phyloP scores from a whole-genome alignment of 164 flowering plant genomes.

The Vitis cinerea region DNA sequence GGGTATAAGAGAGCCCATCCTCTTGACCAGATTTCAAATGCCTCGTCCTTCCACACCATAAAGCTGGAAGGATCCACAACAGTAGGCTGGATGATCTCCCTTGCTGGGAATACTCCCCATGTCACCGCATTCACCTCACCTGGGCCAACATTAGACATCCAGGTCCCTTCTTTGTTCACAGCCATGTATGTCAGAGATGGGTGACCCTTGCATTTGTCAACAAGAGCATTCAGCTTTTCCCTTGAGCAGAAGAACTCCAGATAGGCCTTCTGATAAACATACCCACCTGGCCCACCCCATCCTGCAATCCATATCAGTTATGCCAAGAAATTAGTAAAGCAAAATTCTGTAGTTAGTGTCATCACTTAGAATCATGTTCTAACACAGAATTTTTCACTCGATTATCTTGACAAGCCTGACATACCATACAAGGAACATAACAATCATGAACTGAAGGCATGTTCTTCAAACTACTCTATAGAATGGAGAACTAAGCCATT shows the following conservation, averaged over 20 bases:
- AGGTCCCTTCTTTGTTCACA: slow-evolving; percentile 62
- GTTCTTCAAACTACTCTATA: no score
- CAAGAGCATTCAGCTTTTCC: slow-evolving; percentile 58
- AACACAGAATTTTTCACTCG: no score
- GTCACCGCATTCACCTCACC: slow-evolving; percentile 82
- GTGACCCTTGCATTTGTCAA: slow-evolving; percentile 65
- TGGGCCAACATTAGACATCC: slow-evolving; percentile 47
- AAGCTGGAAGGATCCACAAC: slow-evolving; percentile 91
- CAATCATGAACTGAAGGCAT: no score
- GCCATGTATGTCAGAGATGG: slow-evolving; percentile 77
- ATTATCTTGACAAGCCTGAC: no score
- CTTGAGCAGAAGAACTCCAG: slow-evolving; percentile 84
- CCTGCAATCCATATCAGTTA: slow-evolving; percentile 35
- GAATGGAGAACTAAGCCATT: no score
- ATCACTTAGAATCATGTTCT: no score
- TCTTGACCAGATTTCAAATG: slow-evolving; percentile 87
- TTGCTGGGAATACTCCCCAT: slow-evolving; percentile 95
- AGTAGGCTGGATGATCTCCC: slow-evolving; percentile 91
- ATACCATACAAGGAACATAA: no score
- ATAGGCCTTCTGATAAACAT: slow-evolving; percentile 93
- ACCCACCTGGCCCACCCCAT: slow-evolving; percentile 94
- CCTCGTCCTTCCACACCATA: slow-evolving; percentile 93
- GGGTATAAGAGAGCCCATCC: slow-evolving; percentile 73
- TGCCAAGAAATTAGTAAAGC: no score
- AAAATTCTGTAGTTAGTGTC: no score